Conservation (phyloP, 495 filamentous ascomycete species). For the Neurospora sp. region DNA sequence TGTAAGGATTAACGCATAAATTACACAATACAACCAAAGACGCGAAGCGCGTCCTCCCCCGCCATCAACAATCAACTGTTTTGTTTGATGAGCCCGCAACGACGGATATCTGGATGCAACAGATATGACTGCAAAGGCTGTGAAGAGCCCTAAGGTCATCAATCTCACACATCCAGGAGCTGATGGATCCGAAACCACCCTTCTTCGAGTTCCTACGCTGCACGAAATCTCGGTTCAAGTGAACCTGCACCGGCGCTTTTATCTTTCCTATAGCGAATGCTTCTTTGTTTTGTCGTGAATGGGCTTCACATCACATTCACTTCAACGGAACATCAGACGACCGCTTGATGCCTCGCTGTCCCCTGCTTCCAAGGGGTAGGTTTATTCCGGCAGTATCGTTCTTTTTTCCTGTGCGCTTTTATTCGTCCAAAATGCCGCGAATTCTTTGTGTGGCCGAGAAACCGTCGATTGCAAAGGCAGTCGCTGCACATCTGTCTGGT, state of each 20-base stretch:
- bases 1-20: not conserved
- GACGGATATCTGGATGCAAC: not conserved
- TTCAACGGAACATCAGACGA: not conserved
- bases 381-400: not conserved
- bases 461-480: slow-evolving; percentile 89
- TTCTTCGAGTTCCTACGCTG: not conserved
- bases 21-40: not conserved
- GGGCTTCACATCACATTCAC: not conserved
- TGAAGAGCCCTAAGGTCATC: not conserved
- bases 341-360: not conserved
- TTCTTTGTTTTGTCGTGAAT: not conserved
- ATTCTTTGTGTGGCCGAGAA: slow-evolving; percentile 96
- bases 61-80: not conserved
- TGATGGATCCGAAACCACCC: not conserved
- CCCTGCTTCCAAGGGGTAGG: not conserved
- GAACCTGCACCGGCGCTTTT: not conserved
- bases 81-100: not conserved
- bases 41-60: not conserved
- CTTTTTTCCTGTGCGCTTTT: not conserved
- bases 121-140: not conserved
- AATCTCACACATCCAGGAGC: not conserved
- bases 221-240: not conserved
- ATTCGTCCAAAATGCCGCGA: slow-evolving; percentile 26
- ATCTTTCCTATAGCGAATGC: not conserved
- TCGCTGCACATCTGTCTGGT: slow-evolving; percentile 77